Evolutionary conservation across 2,329 filamentous ascomycete species (phyloP), one percentile per base, ranked within the genome.

Genomic region (Rhynchosporium agropyri): DNA sequence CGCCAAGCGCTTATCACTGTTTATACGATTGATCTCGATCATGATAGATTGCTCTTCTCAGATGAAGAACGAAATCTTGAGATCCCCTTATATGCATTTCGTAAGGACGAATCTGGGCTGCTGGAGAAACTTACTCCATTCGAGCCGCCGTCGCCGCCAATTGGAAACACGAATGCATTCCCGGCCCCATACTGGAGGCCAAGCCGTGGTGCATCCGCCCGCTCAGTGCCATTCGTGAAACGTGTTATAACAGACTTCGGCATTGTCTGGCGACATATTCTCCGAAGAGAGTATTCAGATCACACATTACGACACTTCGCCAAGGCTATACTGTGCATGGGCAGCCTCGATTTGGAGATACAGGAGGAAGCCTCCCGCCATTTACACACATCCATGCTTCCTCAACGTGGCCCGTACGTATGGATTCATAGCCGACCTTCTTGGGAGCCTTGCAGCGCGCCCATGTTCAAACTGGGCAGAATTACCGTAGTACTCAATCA

Each of bases 1-100:
- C 51, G 51, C 13, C 38, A 38, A 29, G 38, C 51, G n/a, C 36
- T 40, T 4, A 15, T 42, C n/a, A 42, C 38, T 12, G 38, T 42
- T 4, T 55, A 55, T 15, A 55, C 51, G 8, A 15, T 40, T 33
- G 51, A 55, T 40, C 51, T 55, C 36, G 51, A 55, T 33, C 15
- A 12, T 5, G 51, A 55, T 1, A 55, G 13, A 1, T 20, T 55
- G n/a, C 12, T 15, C 10, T 38, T 55, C 31, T 55, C 38, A n/a
- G 51, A 42, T 3, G 31, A 31, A 6, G 20, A 31, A 3, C 31
- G 28, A n/a, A 28, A 42, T 55, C 38, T 55, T 13, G 15, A 55
- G 51, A n/a, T 55, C 20, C 38, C 51, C 6, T 10, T 55, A 10
- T n/a, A n/a, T 13, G 9, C 13, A 40, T 55, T 55, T 20, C 13